phyloP scores from a whole-genome alignment of 768 basidiomycete genomes.

The Clitopilus passeckerianus region DNA sequence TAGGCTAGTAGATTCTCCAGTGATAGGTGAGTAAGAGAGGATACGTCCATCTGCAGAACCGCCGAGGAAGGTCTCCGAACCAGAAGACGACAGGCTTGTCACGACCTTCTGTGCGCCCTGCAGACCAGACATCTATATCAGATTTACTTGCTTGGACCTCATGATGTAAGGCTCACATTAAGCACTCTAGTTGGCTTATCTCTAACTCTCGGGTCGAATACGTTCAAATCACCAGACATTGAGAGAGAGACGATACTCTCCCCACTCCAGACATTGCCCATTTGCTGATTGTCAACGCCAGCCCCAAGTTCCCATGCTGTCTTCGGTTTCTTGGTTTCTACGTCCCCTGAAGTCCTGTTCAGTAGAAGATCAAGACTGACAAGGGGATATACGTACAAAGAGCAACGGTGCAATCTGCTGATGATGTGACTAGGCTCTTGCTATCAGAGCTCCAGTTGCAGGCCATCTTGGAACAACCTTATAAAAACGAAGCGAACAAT shows the following conservation, averaged over 20 bases:
- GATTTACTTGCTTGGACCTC: not conserved
- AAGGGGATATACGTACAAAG: conserved; percentile 51
- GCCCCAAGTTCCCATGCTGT: conserved; percentile 71
- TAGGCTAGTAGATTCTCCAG: conserved; percentile 40
- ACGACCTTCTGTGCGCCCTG: conserved; percentile 82
- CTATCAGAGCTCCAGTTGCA: conserved; percentile 79
- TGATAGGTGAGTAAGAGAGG: conserved; percentile 51
- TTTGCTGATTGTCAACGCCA: conserved; percentile 77
- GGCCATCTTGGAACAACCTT: conserved; percentile 44
- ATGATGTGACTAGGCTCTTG: conserved; percentile 71
- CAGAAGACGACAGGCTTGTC: conserved; percentile 49
- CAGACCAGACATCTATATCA: not conserved
- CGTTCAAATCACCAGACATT: conserved; percentile 72
- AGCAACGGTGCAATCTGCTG: conserved; percentile 84
- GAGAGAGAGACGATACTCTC: conserved; percentile 79
- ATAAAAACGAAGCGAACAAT: not conserved
- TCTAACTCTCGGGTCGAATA: conserved; percentile 72
- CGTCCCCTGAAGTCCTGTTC: conserved; percentile 59
- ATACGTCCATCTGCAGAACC: conserved; percentile 80
- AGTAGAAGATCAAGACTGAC: not conserved
- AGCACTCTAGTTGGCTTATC: conserved; percentile 58
- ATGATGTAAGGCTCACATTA: conserved; percentile 35
- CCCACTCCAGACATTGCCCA: conserved; percentile 82
- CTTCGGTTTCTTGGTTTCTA: conserved; percentile 59
- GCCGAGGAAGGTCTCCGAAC: conserved; percentile 64